Conservation (phyloP, 2,329 filamentous ascomycete species). For the Pyrenochaeta sp. region DNA sequence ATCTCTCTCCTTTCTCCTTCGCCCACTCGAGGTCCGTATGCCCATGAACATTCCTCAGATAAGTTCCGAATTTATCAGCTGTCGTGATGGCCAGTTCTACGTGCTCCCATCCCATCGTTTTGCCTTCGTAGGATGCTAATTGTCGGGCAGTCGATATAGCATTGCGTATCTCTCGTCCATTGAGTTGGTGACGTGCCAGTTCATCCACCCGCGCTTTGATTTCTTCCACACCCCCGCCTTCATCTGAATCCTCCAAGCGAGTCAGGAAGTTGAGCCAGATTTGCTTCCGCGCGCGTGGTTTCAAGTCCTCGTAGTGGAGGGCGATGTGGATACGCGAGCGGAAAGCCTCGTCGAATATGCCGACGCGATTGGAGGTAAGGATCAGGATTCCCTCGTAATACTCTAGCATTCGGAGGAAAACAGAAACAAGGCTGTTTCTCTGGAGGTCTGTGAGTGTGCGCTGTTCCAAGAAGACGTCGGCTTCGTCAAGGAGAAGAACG, state of each 20-base stretch:
- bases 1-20: too few species aligned
- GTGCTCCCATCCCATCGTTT: too few species aligned
- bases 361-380: slow-evolving; percentile 51
- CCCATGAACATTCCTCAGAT: too few species aligned
- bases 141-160: too few species aligned
- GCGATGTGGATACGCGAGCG: slow-evolving; percentile 36
- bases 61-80: too few species aligned
- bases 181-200: too few species aligned
- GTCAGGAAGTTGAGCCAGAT: slow-evolving; percentile 20
- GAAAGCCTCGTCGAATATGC: slow-evolving; percentile 50
- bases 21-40: too few species aligned
- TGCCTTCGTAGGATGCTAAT: too few species aligned
- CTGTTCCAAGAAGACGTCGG: slow-evolving; percentile 43
- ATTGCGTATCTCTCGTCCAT: too few species aligned
- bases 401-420: slow-evolving; percentile 28
- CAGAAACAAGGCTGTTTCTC: slow-evolving; percentile 26
- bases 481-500: slow-evolving; percentile 60
- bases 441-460: slow-evolving; percentile 17
- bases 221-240: too few species aligned
- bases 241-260: slow-evolving; percentile 5
- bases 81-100: too few species aligned
- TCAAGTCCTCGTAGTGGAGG: slow-evolving; percentile 12
- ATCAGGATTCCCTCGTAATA: slow-evolving; percentile 47
- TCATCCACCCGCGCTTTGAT: too few species aligned
- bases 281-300: not conserved